A percentile compares a stretch with the other conserved stretches of the same genome.
phyloP scores from a whole-genome alignment of 805 yeast species.

The Candida lessepsii region DNA sequence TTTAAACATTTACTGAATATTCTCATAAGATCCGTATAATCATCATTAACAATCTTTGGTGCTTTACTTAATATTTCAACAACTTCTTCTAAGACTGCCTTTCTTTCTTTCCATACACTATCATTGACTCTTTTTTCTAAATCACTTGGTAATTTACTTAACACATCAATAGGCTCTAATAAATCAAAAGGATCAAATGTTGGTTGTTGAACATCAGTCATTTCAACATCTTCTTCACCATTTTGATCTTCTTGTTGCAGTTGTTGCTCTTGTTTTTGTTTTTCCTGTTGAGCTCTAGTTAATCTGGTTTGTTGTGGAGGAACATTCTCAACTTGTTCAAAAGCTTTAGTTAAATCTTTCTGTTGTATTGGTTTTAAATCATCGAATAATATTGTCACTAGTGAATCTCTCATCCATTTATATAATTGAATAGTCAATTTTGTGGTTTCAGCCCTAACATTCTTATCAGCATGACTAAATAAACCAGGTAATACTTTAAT shows the following conservation, averaged over 20 bases:
- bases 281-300: slow-evolving; percentile 44
- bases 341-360: slow-evolving; percentile 71
- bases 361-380: slow-evolving; percentile 89
- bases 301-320: slow-evolving; percentile 53
- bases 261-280: slow-evolving; percentile 7
- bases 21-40: slow-evolving; percentile 64
- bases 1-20: slow-evolving; percentile 69
- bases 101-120: slow-evolving; percentile 88
- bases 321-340: slow-evolving; percentile 48
- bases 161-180: slow-evolving; percentile 66
- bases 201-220: slow-evolving; percentile 21
- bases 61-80: slow-evolving; percentile 49
- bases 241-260: slow-evolving; percentile 15
- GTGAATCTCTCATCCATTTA: slow-evolving; percentile 67
- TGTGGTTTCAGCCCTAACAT: slow-evolving; percentile 78
- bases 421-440: slow-evolving; percentile 65
- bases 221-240: slow-evolving; percentile 27
- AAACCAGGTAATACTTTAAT: slow-evolving; percentile 61
- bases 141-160: slow-evolving; percentile 64
- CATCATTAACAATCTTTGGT: slow-evolving; percentile 53
- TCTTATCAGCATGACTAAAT: slow-evolving; percentile 82
- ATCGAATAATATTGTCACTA: slow-evolving; percentile 59
- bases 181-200: slow-evolving; percentile 66
- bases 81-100: slow-evolving; percentile 74
- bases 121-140: slow-evolving; percentile 55